phyloP scores from a whole-genome alignment of 345 rosid genomes.

The Lenwebbia sp. region DNA sequence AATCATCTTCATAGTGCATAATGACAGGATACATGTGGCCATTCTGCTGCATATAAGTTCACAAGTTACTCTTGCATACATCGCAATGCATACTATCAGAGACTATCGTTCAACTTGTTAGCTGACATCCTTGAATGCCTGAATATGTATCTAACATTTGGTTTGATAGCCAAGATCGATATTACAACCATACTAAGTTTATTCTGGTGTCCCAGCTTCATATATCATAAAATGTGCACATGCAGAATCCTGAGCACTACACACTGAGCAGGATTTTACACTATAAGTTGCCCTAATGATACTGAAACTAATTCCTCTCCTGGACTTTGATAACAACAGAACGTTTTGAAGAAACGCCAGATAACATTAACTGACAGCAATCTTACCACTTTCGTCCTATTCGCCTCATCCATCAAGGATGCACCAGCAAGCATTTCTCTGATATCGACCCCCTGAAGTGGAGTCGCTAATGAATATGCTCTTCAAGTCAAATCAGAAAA shows the following conservation, averaged over 20 bases:
- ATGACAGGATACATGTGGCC: neutral
- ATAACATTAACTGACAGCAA: neutral
- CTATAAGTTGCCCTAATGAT: neutral
- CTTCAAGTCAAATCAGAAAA: neutral
- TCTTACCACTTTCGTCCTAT: slow-evolving; percentile 47
- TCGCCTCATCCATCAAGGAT: slow-evolving; percentile 84
- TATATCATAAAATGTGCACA: neutral
- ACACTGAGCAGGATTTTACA: neutral
- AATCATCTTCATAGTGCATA: neutral
- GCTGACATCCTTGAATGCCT: neutral
- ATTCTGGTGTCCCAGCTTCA: neutral
- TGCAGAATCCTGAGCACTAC: neutral
- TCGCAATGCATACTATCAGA: neutral
- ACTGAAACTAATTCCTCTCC: neutral
- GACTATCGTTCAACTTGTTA: neutral
- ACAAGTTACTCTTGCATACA: neutral
- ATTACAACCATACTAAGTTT: neutral
- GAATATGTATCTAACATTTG: neutral
- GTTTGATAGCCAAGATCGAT: neutral
- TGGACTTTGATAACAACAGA: neutral
- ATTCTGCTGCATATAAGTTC: neutral
- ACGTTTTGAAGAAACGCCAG: neutral
- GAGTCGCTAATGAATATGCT: neutral
- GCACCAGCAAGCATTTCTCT: slow-evolving; percentile 96
- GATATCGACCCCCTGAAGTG: slow-evolving; percentile 66